phyloP scores from a whole-genome alignment of 1,284 basidiomycete species.

The Earliella scabrosa region DNA sequence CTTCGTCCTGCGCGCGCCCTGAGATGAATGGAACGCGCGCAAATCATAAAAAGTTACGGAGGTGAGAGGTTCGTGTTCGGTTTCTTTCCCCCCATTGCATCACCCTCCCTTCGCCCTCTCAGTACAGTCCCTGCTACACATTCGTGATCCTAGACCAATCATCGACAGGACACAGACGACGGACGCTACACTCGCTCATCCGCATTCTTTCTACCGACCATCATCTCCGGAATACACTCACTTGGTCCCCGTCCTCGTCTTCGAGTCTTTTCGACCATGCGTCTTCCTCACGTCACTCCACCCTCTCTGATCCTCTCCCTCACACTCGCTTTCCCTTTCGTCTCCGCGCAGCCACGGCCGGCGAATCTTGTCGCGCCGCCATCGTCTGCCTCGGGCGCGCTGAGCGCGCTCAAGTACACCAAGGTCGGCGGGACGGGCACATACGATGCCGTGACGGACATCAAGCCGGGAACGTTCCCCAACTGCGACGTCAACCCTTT shows the following conservation, averaged over 20 bases:
- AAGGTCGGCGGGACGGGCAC: slow-evolving; percentile 31
- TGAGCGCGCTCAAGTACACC: slow-evolving; percentile 34
- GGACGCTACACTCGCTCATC: too few relatives aligned
- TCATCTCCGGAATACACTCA: too few relatives aligned
- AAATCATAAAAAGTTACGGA: too few relatives aligned
- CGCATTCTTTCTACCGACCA: too few relatives aligned
- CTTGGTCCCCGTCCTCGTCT: too few relatives aligned
- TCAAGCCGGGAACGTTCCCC: slow-evolving; percentile 30
- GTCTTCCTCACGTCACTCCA: not conserved
- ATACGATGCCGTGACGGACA: slow-evolving; percentile 35
- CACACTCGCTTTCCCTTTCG: slow-evolving; percentile 1
- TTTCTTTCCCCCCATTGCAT: slow-evolving; percentile 2
- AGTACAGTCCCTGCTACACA: too few relatives aligned
- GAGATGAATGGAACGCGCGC: too few relatives aligned
- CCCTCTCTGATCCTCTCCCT: not conserved
- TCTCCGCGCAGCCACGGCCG: not conserved
- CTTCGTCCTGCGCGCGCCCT: not conserved
- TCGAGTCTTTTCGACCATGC: too few relatives aligned
- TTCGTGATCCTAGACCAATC: too few relatives aligned
- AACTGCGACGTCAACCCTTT: slow-evolving; percentile 29
- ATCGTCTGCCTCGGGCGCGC: slow-evolving; percentile 25
- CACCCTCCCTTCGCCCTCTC: too few relatives aligned
- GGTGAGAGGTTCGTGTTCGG: too few relatives aligned
- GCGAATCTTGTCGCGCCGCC: slow-evolving; percentile 24
- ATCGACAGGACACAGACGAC: too few relatives aligned